Conservation (phyloP, 768 basidiomycete species). For the Boletus subparvulus region DNA sequence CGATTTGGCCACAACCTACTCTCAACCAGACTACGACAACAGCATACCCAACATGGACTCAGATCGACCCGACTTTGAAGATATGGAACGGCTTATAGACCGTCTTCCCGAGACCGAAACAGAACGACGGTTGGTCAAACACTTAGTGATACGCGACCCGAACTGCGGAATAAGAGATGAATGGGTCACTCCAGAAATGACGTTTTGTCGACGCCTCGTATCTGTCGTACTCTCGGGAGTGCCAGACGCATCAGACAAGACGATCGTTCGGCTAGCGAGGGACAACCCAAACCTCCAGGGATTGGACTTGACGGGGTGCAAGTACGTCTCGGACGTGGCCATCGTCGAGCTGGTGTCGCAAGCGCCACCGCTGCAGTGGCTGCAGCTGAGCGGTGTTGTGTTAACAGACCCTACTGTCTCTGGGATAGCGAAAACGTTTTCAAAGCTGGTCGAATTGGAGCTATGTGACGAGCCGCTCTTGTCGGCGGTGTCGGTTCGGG, state of each 20-base stretch:
- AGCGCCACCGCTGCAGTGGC: conserved; percentile 66
- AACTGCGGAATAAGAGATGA: conserved; percentile 51
- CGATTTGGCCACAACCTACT: neutral
- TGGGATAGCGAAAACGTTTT: conserved; percentile 71
- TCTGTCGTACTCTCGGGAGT: conserved; percentile 70
- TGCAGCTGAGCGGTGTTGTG: conserved; percentile 68
- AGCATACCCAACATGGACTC: conserved; percentile 20
- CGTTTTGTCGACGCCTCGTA: conserved; percentile 62
- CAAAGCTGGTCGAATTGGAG: conserved; percentile 80
- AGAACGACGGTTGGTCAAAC: conserved; percentile 58
- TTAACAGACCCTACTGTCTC: conserved; percentile 63
- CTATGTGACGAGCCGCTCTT: conserved; percentile 66
- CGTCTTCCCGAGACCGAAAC: conserved; percentile 58
- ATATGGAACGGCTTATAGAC: conserved; percentile 59
- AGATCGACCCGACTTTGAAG: conserved; percentile 34
- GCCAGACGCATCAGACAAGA: conserved; percentile 64
- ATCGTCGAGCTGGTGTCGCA: conserved; percentile 69
- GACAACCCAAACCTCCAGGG: conserved; percentile 68
- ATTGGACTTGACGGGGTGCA: conserved; percentile 75
- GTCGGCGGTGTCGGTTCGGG: conserved; percentile 67
- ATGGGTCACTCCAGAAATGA: conserved; percentile 55
- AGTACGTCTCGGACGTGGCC: conserved; percentile 72
- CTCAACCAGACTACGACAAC: conserved; percentile 2
- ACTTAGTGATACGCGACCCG: conserved; percentile 52
- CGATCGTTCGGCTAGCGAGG: conserved; percentile 61